Percentiles rank a stretch among this genome's conserved stretches.
These are phyloP conservation scores for Theobroma grandiflorum DNA, from an alignment of 441 rosid genomes.

Conservation along the genomic window DNA sequence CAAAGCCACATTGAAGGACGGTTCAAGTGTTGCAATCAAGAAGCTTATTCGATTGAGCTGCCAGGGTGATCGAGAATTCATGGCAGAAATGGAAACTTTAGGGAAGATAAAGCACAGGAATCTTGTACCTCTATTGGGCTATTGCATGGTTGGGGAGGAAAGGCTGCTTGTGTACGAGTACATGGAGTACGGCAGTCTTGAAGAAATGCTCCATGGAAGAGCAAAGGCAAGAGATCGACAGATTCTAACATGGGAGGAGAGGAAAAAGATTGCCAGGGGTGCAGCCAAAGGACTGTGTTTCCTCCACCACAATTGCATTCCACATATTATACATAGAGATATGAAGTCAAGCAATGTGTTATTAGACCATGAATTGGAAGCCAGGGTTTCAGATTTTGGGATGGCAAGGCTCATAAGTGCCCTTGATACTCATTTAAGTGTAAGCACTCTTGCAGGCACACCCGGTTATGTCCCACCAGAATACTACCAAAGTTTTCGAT, in stretches of 20 bases:
- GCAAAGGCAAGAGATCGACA: slow-evolving; percentile 60
- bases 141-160: slow-evolving; percentile 93
- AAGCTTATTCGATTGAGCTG: slow-evolving; percentile 87
- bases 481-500: slow-evolving; percentile 94
- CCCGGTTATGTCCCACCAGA: slow-evolving; percentile 98
- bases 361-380: slow-evolving; percentile 86
- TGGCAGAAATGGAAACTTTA: slow-evolving; percentile 97
- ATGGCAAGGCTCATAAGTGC: slow-evolving; percentile 99
- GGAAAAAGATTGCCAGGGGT: slow-evolving; percentile 91
- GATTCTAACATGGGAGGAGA: slow-evolving; percentile 76
- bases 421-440: slow-evolving; percentile 93
- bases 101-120: slow-evolving; percentile 94
- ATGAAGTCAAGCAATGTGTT: slow-evolving; percentile 97
- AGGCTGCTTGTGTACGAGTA: slow-evolving; percentile 91
- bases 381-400: slow-evolving; percentile 95
- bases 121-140: slow-evolving; percentile 91
- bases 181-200: slow-evolving; percentile 92
- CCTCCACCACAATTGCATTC: slow-evolving; percentile 95
- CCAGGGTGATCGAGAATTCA: slow-evolving; percentile 96
- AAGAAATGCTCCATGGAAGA: slow-evolving; percentile 93
- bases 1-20: slow-evolving; percentile 90
- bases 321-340: slow-evolving; percentile 96
- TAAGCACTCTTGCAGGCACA: slow-evolving; percentile 94
- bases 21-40: slow-evolving; percentile 95
- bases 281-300: slow-evolving; percentile 96